Evolutionary conservation across 768 basidiomycete species (phyloP).

Genomic region (Tubosaeta sp.): DNA sequence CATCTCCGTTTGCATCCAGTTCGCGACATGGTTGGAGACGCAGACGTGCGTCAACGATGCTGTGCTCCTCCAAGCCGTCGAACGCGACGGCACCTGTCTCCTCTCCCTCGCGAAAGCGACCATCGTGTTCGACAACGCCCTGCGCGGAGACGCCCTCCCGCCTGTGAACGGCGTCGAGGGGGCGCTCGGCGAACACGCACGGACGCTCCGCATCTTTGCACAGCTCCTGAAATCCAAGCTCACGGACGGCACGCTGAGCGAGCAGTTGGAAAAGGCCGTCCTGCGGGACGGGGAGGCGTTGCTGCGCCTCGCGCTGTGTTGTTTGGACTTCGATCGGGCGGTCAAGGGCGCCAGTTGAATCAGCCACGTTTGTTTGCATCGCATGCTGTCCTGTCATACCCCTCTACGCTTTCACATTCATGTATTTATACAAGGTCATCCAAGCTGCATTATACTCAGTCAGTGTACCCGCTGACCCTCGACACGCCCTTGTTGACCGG

Average conservation of each 20-base stretch:
- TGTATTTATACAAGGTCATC: constrained; percentile 8
- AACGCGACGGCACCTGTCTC: constrained; percentile 17
- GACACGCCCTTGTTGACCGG: constrained; percentile 26
- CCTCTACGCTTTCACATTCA: background rate
- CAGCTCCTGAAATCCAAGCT: constrained; percentile 11
- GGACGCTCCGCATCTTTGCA: constrained; percentile 14
- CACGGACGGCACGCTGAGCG: constrained; percentile 4
- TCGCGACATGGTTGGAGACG: constrained; percentile 17
- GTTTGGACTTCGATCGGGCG: constrained; percentile 18
- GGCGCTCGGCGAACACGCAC: constrained; percentile 6
- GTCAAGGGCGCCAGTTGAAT: constrained; percentile 11
- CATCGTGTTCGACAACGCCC: constrained; percentile 16
- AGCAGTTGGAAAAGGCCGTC: constrained; percentile 19
- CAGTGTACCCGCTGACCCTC: constrained; percentile 56
- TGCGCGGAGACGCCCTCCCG: constrained; percentile 6
- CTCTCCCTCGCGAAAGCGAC: constrained; percentile 15
- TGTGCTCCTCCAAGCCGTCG: constrained; percentile 12
- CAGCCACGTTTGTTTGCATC: constrained; percentile 3
- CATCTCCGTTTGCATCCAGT: constrained; percentile 12
- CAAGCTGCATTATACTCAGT: constrained; percentile 33
- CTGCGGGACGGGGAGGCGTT: constrained; percentile 21
- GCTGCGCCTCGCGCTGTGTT: constrained; percentile 16
- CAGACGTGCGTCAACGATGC: constrained; percentile 3
- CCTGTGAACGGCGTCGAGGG: background rate
- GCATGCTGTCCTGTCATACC: background rate